Base-by-base conservation (phyloP, 2,329 filamentous ascomycete genomes). In the Beauveria asiatica region DNA sequence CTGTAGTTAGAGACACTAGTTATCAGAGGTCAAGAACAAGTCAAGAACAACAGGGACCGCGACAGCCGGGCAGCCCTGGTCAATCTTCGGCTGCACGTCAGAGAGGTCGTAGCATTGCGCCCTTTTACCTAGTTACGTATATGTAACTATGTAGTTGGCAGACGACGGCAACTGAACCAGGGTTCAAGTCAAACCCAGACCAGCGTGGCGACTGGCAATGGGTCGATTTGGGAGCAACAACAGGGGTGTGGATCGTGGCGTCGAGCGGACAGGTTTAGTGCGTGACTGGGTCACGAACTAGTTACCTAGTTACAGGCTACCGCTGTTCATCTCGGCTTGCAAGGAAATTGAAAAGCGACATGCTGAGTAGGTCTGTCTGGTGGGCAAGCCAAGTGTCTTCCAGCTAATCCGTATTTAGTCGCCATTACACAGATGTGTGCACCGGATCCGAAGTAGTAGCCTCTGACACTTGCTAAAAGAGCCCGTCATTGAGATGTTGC, bases 171-270 rank as follows among this genome's bases (percentile, higher is more conserved):
- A 48, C 54, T 44, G 23, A 30, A 57, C 30, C n/a, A 57, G 54
- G 54, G 44, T 49, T 49, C 44, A 30, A 19, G 19, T 37, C 8
- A 3, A 33, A 33, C 23, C 13, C 19, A 25, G 8, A 23, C 33
- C 27, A 49, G 44, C 44, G 33, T 46, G 27, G 30, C 54, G 53
- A 56, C 53, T 37, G 30, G 42, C 42, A 57, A 57, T 57, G 54
- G 54, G 54, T 30, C 54, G 54, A 57, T 57, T 57, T 57, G 54
- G 54, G 54, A 57, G 54, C 45, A 45, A 57, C 54, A 49, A 21
- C 54, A 57, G 44, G 54, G 44, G 54, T 45, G 45, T 57, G 54
- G 54, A 57, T 57, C 54, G 54, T 57, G 54, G 54, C 54, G 54
- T 57, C 44, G 44, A 49, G 45, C 33, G 54, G 54, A 49, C 39